Evolutionary conservation across 1,284 basidiomycete genomes (phyloP), one percentile per base, ranked within the genome.

Genomic region (Cerrena zonata): DNA sequence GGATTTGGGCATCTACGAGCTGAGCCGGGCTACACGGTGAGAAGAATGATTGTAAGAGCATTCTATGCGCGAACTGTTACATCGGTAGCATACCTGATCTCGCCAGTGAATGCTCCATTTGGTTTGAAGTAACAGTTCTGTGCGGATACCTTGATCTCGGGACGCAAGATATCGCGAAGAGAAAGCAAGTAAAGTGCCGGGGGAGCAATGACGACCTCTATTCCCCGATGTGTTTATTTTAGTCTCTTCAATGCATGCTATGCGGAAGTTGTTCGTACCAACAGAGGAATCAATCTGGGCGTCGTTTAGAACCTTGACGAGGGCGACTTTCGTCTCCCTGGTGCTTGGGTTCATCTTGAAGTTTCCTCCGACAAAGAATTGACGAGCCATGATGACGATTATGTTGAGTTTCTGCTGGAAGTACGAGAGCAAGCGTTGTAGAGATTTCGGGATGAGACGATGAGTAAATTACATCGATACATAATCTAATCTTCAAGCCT

Each of bases 51-150:
- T 15, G 15, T 7, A 34, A 34, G 30, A 7, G 15, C 30, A 34
- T 15, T 15, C 30, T 34, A 15, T 42, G n/a, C n/a, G n/a, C n/a
- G 30, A 34, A 34, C 15, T 34, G 7, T 34, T 34, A 15, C 7
- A 34, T 40, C 13, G 24, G 30, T 38, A 15, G 65, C 72, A 41
- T 51, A 84, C 89, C 88, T 93, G 72, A 91, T 91, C 71, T 96
- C 94, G 52, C 94, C 95, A 10, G 96, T 99, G 77, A 88, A 99
- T 19, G 95, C 95, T 48, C 95, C 95, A 21, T 82, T 84, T 12
- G 79, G 65, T 71, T 93, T 89, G 69, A 78, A 77, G 78, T 94
- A 93, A 61, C 83, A 84, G 75, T 98, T 98, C 72, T 99, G 96
- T 21, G 94, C 95, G 12, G 91, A 71, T 56, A 99, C 80, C 63